Conservation (phyloP, 305 asterid genomes). For the Solanum hybrid region DNA sequence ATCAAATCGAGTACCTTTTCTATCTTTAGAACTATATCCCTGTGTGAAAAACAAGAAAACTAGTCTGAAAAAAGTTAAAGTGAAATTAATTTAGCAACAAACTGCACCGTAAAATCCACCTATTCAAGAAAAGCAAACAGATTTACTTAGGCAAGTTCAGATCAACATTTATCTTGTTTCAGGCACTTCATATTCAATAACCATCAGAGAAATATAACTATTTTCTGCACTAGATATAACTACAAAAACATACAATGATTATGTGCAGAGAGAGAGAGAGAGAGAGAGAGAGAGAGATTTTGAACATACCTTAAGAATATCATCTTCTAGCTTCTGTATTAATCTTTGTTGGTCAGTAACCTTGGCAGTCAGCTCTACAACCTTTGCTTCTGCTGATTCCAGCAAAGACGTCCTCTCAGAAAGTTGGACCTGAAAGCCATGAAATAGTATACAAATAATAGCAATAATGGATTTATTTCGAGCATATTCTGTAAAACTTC, state of each 20-base stretch:
- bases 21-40: constrained; percentile 92
- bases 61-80: constrained; percentile 3
- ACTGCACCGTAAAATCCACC: not conserved
- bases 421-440: constrained; percentile 61
- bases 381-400: constrained; percentile 74
- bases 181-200: not conserved
- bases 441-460: not conserved
- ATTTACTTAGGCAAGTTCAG: not conserved
- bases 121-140: not conserved
- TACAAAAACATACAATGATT: not conserved
- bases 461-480: not conserved
- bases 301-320: constrained; percentile 64
- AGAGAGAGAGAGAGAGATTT: not conserved
- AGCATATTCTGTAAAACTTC: not conserved
- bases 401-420: constrained; percentile 69
- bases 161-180: not conserved
- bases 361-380: constrained; percentile 56
- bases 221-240: not conserved
- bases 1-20: constrained; percentile 47
- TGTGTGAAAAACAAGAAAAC: constrained; percentile 26
- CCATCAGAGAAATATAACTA: not conserved
- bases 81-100: constrained; percentile 4
- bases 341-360: constrained; percentile 72
- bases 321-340: constrained; percentile 97
- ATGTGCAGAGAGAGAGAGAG: not conserved